Evolutionary conservation across 495 filamentous ascomycete species (phyloP).

Genomic region (Neurospora tetraspora): DNA sequence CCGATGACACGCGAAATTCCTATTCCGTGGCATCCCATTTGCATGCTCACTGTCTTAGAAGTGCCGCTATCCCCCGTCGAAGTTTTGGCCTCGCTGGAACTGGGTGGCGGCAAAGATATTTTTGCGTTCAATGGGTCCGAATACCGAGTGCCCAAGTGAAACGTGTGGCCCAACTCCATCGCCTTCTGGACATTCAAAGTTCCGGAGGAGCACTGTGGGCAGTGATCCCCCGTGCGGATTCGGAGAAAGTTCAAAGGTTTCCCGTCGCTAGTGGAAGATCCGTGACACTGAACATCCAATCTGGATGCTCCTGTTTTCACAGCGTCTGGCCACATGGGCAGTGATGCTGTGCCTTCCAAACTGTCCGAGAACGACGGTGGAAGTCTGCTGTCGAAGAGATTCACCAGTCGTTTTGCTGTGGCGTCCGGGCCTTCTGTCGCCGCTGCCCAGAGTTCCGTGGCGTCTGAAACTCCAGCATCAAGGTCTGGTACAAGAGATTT

Average conservation of each 20-base stretch:
- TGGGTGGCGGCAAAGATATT: conserved; percentile 31
- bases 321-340: not conserved
- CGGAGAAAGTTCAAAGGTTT: conserved; percentile 48
- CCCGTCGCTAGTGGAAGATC: not conserved
- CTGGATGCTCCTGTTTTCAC: not conserved
- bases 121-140: conserved; percentile 59
- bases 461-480: conserved; percentile 58
- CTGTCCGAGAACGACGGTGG: conserved; percentile 3
- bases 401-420: conserved; percentile 30
- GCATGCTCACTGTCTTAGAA: conserved; percentile 40
- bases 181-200: conserved; percentile 56
- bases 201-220: conserved; percentile 57
- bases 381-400: conserved; percentile 39
- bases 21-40: conserved; percentile 97
- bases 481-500: conserved; percentile 64
- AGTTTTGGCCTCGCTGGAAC: conserved; percentile 9
- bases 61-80: conserved; percentile 5
- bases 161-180: conserved; percentile 90
- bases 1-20: conserved; percentile 87
- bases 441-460: conserved; percentile 45
- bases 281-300: not conserved
- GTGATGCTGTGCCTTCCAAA: not conserved
- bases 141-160: conserved; percentile 86
- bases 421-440: conserved; percentile 4
- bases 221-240: conserved; percentile 58